phyloP scores from a whole-genome alignment of 192 early-diverging fungal genomes.

The Entomortierella chlamydospora region DNA sequence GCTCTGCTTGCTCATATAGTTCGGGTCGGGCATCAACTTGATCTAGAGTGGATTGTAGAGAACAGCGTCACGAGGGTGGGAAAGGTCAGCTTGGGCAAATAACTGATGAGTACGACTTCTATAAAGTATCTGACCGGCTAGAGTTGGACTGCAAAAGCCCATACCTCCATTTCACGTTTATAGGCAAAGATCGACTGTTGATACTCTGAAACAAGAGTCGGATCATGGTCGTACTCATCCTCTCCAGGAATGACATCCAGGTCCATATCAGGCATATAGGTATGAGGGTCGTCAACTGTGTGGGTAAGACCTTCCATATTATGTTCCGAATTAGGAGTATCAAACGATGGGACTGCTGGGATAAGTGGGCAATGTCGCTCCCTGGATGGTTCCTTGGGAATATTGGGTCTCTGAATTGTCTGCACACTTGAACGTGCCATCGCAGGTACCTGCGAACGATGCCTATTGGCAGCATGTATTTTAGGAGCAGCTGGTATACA shows the following conservation, averaged over 20 bases:
- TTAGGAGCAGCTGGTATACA: slow-evolving; percentile 11
- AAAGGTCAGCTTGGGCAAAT: too few species aligned
- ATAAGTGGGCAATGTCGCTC: slow-evolving; percentile 3
- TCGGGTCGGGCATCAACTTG: slow-evolving; percentile 59
- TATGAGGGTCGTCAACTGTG: not conserved
- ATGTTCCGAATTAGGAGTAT: slow-evolving; percentile 4
- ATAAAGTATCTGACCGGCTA: too few species aligned
- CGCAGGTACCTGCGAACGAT: not conserved
- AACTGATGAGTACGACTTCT: too few species aligned
- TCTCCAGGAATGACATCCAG: slow-evolving; percentile 5
- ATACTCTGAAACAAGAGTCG: slow-evolving; percentile 66
- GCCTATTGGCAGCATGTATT: not conserved
- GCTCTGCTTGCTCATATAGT: slow-evolving; percentile 63
- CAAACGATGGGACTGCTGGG: slow-evolving; percentile 17
- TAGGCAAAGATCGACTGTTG: slow-evolving; percentile 73
- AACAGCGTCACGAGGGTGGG: too few species aligned
- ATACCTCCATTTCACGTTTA: slow-evolving; percentile 69
- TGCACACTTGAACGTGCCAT: not conserved
- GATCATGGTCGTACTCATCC: slow-evolving; percentile 38
- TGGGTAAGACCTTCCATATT: not conserved
- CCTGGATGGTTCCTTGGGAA: not conserved
- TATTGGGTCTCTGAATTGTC: not conserved
- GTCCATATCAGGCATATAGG: slow-evolving; percentile 7
- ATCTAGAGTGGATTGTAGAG: slow-evolving; percentile 19
- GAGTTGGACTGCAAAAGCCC: too few species aligned